phyloP scores from a whole-genome alignment of 1,284 basidiomycete genomes.

The Xerocomus alliaceus region DNA sequence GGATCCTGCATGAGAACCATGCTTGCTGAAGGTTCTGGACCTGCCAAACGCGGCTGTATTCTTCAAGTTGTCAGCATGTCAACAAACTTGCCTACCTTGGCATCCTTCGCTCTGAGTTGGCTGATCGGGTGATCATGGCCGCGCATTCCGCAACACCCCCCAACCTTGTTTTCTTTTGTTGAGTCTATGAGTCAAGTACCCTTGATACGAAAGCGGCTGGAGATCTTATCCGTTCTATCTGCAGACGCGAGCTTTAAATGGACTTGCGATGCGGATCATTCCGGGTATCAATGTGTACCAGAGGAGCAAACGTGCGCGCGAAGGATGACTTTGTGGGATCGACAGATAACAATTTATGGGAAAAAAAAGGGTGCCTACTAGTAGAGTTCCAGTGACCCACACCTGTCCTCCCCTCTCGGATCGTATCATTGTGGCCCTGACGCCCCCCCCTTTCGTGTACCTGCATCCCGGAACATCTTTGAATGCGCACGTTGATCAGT shows the following conservation, averaged over 20 bases:
- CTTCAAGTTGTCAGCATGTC: slow-evolving; percentile 13
- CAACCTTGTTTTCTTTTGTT: slow-evolving; percentile 29
- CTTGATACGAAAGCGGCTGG: slow-evolving; percentile 21
- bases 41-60: slow-evolving; percentile 21
- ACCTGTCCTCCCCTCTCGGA: background rate
- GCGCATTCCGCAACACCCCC: slow-evolving; percentile 25
- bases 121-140: slow-evolving; percentile 23
- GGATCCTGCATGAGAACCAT: slow-evolving; percentile 34
- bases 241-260: slow-evolving; percentile 28
- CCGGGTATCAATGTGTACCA: slow-evolving; percentile 28
- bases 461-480: background rate
- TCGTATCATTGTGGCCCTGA: slow-evolving; percentile 4
- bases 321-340: slow-evolving; percentile 24
- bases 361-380: slow-evolving; percentile 1
- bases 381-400: no score
- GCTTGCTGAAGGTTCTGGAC: slow-evolving; percentile 22
- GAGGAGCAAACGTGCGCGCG: slow-evolving; percentile 24
- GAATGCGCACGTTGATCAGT: slow-evolving; percentile 7
- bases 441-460: background rate
- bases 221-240: slow-evolving; percentile 37
- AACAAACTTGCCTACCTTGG: slow-evolving; percentile 16
- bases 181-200: slow-evolving; percentile 28
- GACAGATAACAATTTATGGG: slow-evolving; percentile 5
- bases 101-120: slow-evolving; percentile 4
- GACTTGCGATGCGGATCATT: slow-evolving; percentile 34